Conservation (phyloP, 148 eudicot genomes). For the Rhododendron henanense region DNA sequence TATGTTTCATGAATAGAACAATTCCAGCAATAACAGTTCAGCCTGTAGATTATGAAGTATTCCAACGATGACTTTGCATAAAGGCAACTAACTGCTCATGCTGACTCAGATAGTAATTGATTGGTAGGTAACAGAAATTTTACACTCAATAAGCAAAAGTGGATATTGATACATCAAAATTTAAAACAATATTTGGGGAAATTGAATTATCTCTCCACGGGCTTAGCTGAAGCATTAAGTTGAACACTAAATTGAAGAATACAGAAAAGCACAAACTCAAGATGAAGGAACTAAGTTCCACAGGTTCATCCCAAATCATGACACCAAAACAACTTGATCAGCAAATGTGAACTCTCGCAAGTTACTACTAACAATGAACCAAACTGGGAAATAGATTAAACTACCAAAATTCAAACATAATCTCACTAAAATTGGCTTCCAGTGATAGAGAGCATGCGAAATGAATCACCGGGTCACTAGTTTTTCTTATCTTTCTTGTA, state of each 20-base stretch:
- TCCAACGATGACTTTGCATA: neutral
- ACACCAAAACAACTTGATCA: neutral
- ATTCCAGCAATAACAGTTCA: neutral
- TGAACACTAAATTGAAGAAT: neutral
- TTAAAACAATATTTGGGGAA: neutral
- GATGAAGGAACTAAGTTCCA: neutral
- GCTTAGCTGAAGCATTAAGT: neutral
- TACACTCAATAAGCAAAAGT: neutral
- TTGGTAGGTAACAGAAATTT: neutral
- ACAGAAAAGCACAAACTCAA: neutral
- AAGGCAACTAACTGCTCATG: neutral
- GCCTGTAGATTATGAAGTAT: neutral
- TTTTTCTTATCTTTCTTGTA: conserved; percentile 12
- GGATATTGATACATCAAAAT: neutral
- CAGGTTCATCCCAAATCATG: neutral
- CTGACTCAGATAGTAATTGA: neutral
- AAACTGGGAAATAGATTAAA: neutral
- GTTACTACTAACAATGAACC: neutral
- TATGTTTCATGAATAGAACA: neutral
- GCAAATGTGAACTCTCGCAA: neutral
- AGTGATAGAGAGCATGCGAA: neutral
- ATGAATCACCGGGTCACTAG: neutral
- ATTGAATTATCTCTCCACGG: neutral
- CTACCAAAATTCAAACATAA: neutral
- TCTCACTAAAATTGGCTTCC: neutral